Conservation (phyloP, 768 basidiomycete species). For the Mycena albidolilacea region DNA sequence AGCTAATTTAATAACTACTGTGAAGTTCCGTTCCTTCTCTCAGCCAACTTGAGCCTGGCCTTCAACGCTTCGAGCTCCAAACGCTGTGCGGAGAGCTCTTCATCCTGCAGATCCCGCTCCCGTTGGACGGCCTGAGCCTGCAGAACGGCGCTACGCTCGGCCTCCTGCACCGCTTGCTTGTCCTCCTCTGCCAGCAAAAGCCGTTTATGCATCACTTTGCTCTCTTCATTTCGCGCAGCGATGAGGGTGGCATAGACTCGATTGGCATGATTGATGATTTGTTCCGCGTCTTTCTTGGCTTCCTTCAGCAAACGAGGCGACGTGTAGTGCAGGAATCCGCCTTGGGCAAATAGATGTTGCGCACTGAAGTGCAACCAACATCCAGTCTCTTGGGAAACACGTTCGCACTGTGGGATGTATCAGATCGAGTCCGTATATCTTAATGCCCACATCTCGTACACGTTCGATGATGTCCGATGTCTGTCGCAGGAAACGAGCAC, state of each 20-base stretch:
- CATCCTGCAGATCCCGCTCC: neutral
- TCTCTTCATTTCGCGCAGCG: constrained; percentile 1
- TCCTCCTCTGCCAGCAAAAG: neutral
- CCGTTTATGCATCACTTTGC: constrained; percentile 11
- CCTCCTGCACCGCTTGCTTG: neutral
- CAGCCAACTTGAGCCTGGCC: neutral
- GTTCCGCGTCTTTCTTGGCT: constrained; percentile 1
- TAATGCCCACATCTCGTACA: neutral
- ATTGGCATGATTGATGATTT: neutral
- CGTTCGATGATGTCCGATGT: constrained; percentile 10
- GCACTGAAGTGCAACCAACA: constrained; percentile 17
- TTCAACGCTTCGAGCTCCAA: neutral
- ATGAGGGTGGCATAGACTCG: neutral
- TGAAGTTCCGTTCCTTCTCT: neutral
- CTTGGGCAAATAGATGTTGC: constrained; percentile 3
- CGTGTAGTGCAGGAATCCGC: constrained; percentile 4
- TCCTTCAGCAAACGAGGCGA: neutral
- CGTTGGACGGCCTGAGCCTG: neutral
- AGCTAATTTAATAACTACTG: too few relatives aligned
- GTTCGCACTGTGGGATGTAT: constrained; percentile 7
- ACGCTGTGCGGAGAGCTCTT: neutral
- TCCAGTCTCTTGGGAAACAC: constrained; percentile 1
- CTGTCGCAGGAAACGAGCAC: neutral
- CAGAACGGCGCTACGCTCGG: neutral
- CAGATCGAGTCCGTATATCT: neutral